phyloP scores from a whole-genome alignment of 169 alveolate genomes.

The Cryptosporidium felis region DNA sequence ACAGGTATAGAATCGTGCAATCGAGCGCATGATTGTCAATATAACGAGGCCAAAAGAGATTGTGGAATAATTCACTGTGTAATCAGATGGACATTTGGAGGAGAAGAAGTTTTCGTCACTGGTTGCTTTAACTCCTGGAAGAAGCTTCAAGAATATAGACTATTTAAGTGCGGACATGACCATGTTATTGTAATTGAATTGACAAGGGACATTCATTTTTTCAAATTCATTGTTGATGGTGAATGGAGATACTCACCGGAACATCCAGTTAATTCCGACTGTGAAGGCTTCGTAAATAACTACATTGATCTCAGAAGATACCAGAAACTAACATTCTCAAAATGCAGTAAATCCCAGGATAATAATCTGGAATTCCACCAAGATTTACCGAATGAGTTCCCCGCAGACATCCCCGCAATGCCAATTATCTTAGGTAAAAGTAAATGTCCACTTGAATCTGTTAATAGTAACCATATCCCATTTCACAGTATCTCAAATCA shows the following conservation, averaged over 20 bases:
- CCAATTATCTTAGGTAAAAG: conserved; percentile 50
- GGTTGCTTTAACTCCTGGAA: conserved; percentile 60
- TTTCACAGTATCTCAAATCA: conserved; percentile 55
- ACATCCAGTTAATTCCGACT: neutral
- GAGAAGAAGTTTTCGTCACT: conserved; percentile 28
- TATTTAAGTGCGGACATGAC: conserved; percentile 49
- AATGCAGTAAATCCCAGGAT: neutral
- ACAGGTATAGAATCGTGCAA: too few relatives aligned
- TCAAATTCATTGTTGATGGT: conserved; percentile 65
- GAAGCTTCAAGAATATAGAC: conserved; percentile 25
- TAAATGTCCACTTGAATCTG: conserved; percentile 45
- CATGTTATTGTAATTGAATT: conserved; percentile 38
- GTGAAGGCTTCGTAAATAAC: conserved; percentile 23
- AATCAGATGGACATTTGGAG: conserved; percentile 55
- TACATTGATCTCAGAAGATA: conserved; percentile 26
- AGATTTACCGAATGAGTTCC: conserved; percentile 39
- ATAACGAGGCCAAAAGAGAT: too few relatives aligned
- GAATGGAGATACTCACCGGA: conserved; percentile 66
- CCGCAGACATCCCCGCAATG: conserved; percentile 67
- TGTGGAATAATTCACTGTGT: conserved; percentile 27
- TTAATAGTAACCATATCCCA: conserved; percentile 31
- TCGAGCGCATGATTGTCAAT: neutral
- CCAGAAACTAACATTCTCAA: conserved; percentile 5
- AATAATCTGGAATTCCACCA: conserved; percentile 19
- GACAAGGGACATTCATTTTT: conserved; percentile 32